These are phyloP conservation scores for Naematelia encephala DNA, from an alignment of 768 basidiomycete genomes.

Conservation along the genomic window DNA sequence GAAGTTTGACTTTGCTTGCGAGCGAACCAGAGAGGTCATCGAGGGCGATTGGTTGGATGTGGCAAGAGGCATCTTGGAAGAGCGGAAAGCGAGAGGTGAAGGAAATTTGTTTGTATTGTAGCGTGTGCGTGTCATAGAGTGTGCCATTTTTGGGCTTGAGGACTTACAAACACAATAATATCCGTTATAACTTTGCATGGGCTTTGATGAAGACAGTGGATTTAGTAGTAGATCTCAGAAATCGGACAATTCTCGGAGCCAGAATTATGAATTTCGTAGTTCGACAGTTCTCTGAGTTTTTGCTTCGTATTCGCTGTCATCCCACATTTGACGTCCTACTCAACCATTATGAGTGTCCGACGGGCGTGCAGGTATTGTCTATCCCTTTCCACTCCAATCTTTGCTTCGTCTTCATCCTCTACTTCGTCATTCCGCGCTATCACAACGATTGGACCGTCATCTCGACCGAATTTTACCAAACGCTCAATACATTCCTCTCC, in stretches of 20 bases:
- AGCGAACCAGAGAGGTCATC: slow-evolving; percentile 25
- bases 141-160: background rate
- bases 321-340: background rate
- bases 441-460: background rate
- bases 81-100: slow-evolving; percentile 13
- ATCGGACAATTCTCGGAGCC: too few relatives aligned
- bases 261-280: background rate
- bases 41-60: slow-evolving; percentile 34
- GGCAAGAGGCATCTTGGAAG: slow-evolving; percentile 20
- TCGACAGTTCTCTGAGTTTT: background rate
- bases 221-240: too few relatives aligned
- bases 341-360: background rate
- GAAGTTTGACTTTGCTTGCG: slow-evolving; percentile 26
- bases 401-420: background rate
- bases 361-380: background rate
- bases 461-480: background rate
- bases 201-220: too few relatives aligned
- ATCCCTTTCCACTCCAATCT: background rate
- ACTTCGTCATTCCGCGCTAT: background rate
- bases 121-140: background rate
- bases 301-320: background rate
- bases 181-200: background rate
- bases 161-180: background rate
- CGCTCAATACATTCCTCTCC: background rate
- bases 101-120: slow-evolving; percentile 2